Base-by-base conservation (phyloP, 148 eudicot species). In the Vaccinium myrtillus region DNA sequence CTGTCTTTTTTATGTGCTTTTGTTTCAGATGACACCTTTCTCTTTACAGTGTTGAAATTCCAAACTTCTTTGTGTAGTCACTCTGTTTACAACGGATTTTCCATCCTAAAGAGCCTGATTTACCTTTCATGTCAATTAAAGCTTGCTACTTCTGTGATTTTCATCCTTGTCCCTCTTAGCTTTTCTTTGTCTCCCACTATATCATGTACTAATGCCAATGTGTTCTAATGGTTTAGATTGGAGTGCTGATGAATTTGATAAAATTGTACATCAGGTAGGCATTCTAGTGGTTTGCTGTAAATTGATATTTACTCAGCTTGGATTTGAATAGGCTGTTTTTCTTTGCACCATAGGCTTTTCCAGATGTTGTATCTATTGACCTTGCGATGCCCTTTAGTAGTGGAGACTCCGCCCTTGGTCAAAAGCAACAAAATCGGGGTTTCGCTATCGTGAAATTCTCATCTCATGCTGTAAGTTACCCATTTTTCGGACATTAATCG, bases 371-470 rank as follows among this genome's bases (percentile, higher is more conserved):
- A 53, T 94, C 95, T 46, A 83, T 92, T 77, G 90, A 94, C 81
- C 95, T 94, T 83, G 89, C 90, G 32, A 88, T 80, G 86, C 86
- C 87, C 27, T 84, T 56, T 58, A 83, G 81, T 76, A 84, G 83
- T 85, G 89, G 87, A 83, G 90, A 87, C 23, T 67, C 73, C 9
- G 74, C 51, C 59, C 78, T 85, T 65, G 81, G 88, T 69, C 91
- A 90, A 75, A 94, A 90, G 84, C 87, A 82, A 56, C 89, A 86
- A 73, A 94, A 94, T 59, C 94, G 94, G 32, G 98, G 98, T 18
- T 94, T 94, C 84, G 98, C 91, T 81, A 90, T 94, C 88, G 95
- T 92, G 82, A 89, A 85, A 79, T 94, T 94, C 73, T 82, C 88
- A 63, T 90, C 95, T 71, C 94, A 94, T 90, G 94, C 95, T 82